These are phyloP conservation scores for Plasmodium cynomolgi DNA, from an alignment of 169 alveolate genomes.

Conservation along the genomic window DNA sequence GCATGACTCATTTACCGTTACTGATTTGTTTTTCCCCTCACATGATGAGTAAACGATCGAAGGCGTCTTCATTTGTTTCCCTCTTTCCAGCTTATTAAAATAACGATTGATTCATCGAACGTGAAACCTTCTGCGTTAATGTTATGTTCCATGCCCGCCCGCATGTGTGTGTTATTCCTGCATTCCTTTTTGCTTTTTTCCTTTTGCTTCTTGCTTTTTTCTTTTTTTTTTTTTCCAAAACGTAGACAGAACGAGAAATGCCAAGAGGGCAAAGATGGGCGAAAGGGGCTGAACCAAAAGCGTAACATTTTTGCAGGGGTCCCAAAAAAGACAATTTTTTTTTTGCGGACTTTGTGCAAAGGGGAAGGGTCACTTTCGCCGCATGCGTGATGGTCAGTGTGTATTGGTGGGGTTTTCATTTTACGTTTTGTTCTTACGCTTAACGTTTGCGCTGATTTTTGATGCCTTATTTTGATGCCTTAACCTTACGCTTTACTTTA, in stretches of 20 bases:
- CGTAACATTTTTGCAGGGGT: background rate
- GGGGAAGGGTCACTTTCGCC: background rate
- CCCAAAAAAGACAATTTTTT: background rate
- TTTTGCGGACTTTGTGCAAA: background rate
- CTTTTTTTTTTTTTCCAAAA: background rate
- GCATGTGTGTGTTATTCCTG: background rate
- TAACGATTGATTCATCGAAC: background rate
- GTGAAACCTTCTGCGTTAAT: background rate
- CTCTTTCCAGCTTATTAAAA: background rate
- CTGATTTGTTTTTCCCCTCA: background rate
- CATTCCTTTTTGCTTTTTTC: background rate
- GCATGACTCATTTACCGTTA: background rate
- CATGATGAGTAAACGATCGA: background rate
- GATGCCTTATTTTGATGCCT: background rate
- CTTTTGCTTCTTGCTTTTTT: background rate
- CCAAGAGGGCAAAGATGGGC: background rate
- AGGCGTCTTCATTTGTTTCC: background rate
- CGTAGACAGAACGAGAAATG: conserved; percentile 1
- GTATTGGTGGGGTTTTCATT: background rate
- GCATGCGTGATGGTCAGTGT: background rate
- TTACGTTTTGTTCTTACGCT: background rate
- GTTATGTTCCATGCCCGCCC: background rate
- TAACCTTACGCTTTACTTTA: background rate
- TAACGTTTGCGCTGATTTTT: background rate
- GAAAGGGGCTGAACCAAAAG: background rate